Evolutionary conservation across 257 asterid species (phyloP).

Genomic region (Voacanga thouarsii): DNA sequence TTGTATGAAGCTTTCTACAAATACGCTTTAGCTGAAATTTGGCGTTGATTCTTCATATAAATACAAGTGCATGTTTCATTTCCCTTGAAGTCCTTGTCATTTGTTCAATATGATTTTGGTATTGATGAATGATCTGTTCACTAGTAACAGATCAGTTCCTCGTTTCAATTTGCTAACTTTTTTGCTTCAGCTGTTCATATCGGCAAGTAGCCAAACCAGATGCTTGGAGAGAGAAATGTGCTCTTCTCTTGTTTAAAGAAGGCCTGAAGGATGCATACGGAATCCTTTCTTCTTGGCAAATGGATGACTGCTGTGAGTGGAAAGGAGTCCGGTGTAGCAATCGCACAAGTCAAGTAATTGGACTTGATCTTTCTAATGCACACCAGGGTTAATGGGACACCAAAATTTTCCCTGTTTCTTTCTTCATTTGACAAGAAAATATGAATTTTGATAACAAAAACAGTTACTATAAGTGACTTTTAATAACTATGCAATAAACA

Average conservation of each 20-base stretch:
- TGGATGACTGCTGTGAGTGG: slow-evolving; percentile 23
- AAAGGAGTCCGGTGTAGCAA: slow-evolving; percentile 5
- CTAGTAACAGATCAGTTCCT: neutral
- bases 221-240: slow-evolving; percentile 23
- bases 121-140: neutral
- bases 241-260: slow-evolving; percentile 21
- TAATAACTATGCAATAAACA: too few relatives aligned
- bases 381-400: too few relatives aligned
- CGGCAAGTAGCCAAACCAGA: neutral
- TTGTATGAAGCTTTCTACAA: too few relatives aligned
- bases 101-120: neutral
- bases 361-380: slow-evolving; percentile 1
- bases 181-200: too few relatives aligned
- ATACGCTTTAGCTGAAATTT: too few relatives aligned
- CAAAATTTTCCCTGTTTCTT: too few relatives aligned
- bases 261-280: slow-evolving; percentile 6
- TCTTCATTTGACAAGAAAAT: too few relatives aligned
- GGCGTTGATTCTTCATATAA: too few relatives aligned
- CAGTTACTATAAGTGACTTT: too few relatives aligned
- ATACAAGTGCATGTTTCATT: too few relatives aligned
- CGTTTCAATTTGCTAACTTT: neutral
- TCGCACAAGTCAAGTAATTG: slow-evolving; percentile 8
- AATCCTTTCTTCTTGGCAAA: slow-evolving; percentile 21
- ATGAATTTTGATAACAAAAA: too few relatives aligned
- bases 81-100: neutral